Evolutionary conservation across 2,329 filamentous ascomycete species (phyloP).

Genomic region (Davidsoniella australis): DNA sequence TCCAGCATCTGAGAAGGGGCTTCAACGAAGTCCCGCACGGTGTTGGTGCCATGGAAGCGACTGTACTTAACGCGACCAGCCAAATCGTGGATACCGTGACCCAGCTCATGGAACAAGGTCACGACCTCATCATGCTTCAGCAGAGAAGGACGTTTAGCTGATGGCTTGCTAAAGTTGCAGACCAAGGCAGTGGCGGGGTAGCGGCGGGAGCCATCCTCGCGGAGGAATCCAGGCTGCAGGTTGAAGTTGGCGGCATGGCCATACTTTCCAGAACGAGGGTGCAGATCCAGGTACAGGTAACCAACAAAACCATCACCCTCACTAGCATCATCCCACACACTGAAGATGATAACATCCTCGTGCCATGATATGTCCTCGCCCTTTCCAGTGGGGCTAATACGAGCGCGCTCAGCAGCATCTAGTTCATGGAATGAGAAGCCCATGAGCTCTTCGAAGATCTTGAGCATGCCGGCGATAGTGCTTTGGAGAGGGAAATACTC

Average conservation of each 20-base stretch:
- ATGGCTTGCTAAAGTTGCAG: slow-evolving; percentile 75
- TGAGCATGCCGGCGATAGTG: slow-evolving; percentile 61
- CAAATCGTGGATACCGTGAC: slow-evolving; percentile 54
- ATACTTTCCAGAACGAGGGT: slow-evolving; percentile 68
- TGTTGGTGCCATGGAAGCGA: slow-evolving; percentile 50
- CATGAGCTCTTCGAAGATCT: slow-evolving; percentile 70
- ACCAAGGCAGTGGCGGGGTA: slow-evolving; percentile 68
- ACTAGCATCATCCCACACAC: slow-evolving; percentile 61
- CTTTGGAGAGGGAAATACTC: slow-evolving; percentile 68
- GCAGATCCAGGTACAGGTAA: slow-evolving; percentile 69
- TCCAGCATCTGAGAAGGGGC: slow-evolving; percentile 58
- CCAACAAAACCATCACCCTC: slow-evolving; percentile 60
- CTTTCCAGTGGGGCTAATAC: slow-evolving; percentile 48
- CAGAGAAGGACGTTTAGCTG: slow-evolving; percentile 56
- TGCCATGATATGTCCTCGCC: slow-evolving; percentile 65
- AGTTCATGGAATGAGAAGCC: slow-evolving; percentile 65
- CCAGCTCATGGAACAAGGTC: slow-evolving; percentile 65
- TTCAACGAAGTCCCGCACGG: slow-evolving; percentile 53
- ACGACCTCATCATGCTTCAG: slow-evolving; percentile 73
- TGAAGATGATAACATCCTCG: slow-evolving; percentile 66
- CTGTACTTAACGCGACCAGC: slow-evolving; percentile 44
- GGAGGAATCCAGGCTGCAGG: slow-evolving; percentile 53
- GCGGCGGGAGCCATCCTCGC: slow-evolving; percentile 48
- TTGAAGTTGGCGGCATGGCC: slow-evolving; percentile 76
- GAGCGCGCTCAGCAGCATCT: slow-evolving; percentile 44